These are phyloP conservation scores for Debaryomyces hansenii DNA, from an alignment of 805 yeast species.

Conservation along the genomic window DNA sequence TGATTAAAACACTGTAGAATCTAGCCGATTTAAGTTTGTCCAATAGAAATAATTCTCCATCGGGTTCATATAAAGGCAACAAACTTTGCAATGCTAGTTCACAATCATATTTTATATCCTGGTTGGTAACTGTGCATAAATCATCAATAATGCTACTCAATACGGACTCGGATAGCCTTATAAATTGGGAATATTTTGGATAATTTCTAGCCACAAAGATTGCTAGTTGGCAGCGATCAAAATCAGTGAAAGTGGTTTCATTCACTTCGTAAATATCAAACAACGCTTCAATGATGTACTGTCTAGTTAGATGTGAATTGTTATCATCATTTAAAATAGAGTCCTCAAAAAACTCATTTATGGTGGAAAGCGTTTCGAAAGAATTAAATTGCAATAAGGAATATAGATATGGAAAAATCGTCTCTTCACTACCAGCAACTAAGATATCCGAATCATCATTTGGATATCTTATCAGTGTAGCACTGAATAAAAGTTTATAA, in stretches of 20 bases:
- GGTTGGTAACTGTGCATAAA: conserved; percentile 45
- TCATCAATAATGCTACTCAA: conserved; percentile 48
- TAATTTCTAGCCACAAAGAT: conserved; percentile 78
- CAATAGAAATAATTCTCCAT: conserved; percentile 48
- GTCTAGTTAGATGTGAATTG: conserved; percentile 56
- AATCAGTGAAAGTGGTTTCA: conserved; percentile 16
- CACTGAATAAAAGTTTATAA: conserved; percentile 61
- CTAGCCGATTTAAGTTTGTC: conserved; percentile 53
- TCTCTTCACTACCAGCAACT: conserved; percentile 35
- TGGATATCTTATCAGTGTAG: conserved; percentile 42
- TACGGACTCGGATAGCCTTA: conserved; percentile 64
- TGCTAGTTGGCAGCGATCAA: conserved; percentile 42
- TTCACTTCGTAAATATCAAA: conserved; percentile 53
- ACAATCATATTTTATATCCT: conserved; percentile 51
- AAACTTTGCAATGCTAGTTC: conserved; percentile 77
- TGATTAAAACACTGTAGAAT: conserved; percentile 58
- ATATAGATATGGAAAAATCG: conserved; percentile 70
- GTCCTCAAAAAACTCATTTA: conserved; percentile 87
- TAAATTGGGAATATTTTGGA: conserved; percentile 83
- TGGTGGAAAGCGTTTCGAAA: conserved; percentile 58
- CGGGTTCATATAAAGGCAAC: conserved; percentile 64
- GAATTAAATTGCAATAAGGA: conserved; percentile 56
- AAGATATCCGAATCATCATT: conserved; percentile 7
- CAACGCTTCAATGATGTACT: conserved; percentile 72
- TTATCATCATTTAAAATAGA: conserved; percentile 65